Base-by-base conservation (phyloP, 176 grass and related monocot species). In the Elaeis guineensis region DNA sequence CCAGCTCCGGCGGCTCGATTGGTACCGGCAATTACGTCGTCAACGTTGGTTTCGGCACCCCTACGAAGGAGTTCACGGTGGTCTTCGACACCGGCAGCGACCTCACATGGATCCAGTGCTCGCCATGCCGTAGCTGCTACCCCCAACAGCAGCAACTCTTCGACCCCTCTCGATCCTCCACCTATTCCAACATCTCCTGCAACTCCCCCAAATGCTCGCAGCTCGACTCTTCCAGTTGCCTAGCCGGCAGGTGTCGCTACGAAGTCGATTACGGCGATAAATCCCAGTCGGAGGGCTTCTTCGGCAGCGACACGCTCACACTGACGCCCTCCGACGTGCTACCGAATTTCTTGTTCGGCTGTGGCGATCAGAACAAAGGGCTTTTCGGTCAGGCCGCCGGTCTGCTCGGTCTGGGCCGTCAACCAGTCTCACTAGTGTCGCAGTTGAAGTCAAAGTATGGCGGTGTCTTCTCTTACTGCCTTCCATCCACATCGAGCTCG, bases 71-170 rank as follows among this genome's bases (percentile, higher is more conserved):
- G 25, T 72, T 72, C 28, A 17, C 83, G 2, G 72, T 96, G 20
- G 19, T 87, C 19, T 90, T 96, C 51, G 90, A 95, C 79, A 95
- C 90, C 11, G 90, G 90, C 53, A 89, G 86, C 65, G 86, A 90
- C 55, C 70, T 95, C 4, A 79, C 90, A 9, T 95, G 90, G 90
- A 89, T 95, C 67, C 90, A 84, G 65, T 95, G 92, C 69, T 55
- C 25, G 54, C 80, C 92, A 2, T 90, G 86, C 65, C 6, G 1
- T 0, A 21, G 39, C 49, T 96, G 87, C 82, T 90, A 90, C 69
- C 35, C 68, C 2, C 92, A 87, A 68, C 63, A 78, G 14, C 78
- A 96, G 48, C 92, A 81, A 17, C 63, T 90, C 48, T 96, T 96
- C 57, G 80, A 96, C 78, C 86, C 92, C 50, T 29, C 56, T 0